Evolutionary conservation across 805 yeast species (phyloP), one percentile per base, ranked within the genome.

Genomic region (Pichia rugopelliculosa): DNA sequence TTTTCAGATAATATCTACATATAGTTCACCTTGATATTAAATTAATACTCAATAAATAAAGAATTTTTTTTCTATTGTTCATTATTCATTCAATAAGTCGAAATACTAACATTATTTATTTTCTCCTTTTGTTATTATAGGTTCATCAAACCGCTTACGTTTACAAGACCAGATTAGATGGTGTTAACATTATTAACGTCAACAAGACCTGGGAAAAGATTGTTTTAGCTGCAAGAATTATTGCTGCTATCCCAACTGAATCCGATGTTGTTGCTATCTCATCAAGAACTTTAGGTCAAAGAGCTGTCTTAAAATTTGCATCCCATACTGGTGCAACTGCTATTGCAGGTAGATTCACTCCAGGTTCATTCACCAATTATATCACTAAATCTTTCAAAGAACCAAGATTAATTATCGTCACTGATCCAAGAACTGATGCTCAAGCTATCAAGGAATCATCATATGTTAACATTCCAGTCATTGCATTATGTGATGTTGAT

Each of bases 311-410:
- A 76, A 93, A 93, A 82, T 93, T 85, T 71, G 97, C 99, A 71
- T 87, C 96, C 67, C 98, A 93, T 90, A 90, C 98, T 67, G 98
- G 98, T 76, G 96, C 99, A 64, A 91, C 98, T 65, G 90, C 99
- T 73, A 91, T 93, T 79, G 99, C 99, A 67, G 99, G 99, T 79
- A 89, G 99, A 82, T 93, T 93, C 87, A 93, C 99, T 68, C 99
- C 99, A 78, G 99, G 99, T 87, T 84, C 86, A 80, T 93, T 93
- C 93, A 93, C 99, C 74, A 93, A 93, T 82, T 93, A 93, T 82
- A 93, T 91, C 82, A 93, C 99, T 77, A 91, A 97, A 79, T 88
- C 97, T 66, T 93, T 93, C 96, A 93, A 91, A 81, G 99, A 93
- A 82, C 99, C 99, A 83, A 88, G 99, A 81, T 84, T 93, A 73